Percentiles rank a stretch among this genome's conserved stretches.
Conservation (phyloP, 176 grass and related monocot species). For the Hordeum vulgare region MorexV3_pseudomolecules_assembly NC_058519.1:451743369-451743868, state of each 20-base stretch:
- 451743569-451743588: constrained; percentile 30
- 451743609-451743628: neutral
- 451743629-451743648: neutral
- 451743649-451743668: neutral
- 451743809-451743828: neutral
- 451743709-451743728: neutral
- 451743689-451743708: neutral
- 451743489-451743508: constrained; percentile 18
- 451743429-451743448: constrained; percentile 34
- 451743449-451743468: constrained; percentile 20
- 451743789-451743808: neutral
- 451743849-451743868: neutral
- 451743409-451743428: constrained; percentile 33
- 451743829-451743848: neutral
- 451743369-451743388: constrained; percentile 56
- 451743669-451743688: neutral
- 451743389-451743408: constrained; percentile 50
- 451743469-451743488: constrained; percentile 19
- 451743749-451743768: neutral
- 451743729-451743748: neutral
- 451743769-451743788: neutral
- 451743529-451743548: constrained; percentile 62
- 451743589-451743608: neutral
- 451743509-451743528: constrained; percentile 42
- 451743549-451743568: constrained; percentile 70